Conservation (phyloP, 257 asterid genomes). For the Nicotiana undulata region DNA sequence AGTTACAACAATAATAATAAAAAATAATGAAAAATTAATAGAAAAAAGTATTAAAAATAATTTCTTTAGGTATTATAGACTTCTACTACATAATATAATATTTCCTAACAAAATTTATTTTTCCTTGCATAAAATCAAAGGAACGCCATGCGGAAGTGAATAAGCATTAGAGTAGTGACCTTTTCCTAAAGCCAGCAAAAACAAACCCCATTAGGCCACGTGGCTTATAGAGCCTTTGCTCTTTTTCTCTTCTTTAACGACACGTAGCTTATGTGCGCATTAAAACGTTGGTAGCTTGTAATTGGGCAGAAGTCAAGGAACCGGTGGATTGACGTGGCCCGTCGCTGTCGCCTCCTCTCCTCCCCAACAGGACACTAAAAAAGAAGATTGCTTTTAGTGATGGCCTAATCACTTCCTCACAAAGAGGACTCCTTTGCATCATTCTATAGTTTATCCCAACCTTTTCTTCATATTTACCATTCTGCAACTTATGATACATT, state of each 20-base stretch:
- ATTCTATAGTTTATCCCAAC: not conserved
- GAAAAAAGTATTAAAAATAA: too few relatives aligned
- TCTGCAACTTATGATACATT: not conserved
- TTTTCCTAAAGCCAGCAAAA: not conserved
- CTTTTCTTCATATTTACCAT: not conserved
- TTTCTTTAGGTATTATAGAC: too few relatives aligned
- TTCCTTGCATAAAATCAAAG: not conserved
- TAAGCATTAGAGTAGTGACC: not conserved
- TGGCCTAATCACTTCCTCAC: constrained; percentile 19
- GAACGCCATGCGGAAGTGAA: not conserved
- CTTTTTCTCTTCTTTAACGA: not conserved
- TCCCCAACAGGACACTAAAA: not conserved
- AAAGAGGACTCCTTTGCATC: not conserved
- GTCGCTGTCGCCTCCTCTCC: constrained; percentile 13
- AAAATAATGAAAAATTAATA: too few relatives aligned
- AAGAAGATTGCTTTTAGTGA: constrained; percentile 5
- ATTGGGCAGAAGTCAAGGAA: constrained; percentile 4
- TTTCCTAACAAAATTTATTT: not conserved
- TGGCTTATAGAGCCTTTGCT: constrained; percentile 1
- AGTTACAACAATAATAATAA: too few relatives aligned
- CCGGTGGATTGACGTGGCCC: constrained; percentile 17
- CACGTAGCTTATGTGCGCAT: not conserved
- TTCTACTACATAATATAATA: too few relatives aligned
- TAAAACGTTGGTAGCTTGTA: constrained; percentile 13
- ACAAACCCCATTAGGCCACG: constrained; percentile 10